A percentile compares a stretch with the other conserved stretches of the same genome.
These are phyloP conservation scores for Fusarium longipes DNA, from an alignment of 2,329 filamentous ascomycete genomes.

Conservation along the genomic window DNA sequence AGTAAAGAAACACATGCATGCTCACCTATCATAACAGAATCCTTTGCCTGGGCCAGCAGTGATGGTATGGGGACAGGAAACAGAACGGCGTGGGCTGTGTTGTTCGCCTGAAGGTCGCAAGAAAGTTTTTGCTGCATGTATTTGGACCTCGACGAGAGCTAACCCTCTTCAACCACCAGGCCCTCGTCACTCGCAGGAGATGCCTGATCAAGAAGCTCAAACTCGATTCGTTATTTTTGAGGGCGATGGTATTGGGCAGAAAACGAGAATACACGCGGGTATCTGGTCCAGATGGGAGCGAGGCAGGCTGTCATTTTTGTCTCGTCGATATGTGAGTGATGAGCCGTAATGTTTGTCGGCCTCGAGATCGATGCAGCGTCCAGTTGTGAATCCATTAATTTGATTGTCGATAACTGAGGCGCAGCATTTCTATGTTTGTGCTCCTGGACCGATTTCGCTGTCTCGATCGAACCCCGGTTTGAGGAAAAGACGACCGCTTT, in stretches of 20 bases:
- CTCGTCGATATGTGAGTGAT: constrained; percentile 8
- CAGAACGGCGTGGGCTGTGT: constrained; percentile 17
- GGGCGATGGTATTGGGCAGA: neutral
- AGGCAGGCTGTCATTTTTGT: constrained; percentile 19
- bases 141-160: constrained; percentile 7
- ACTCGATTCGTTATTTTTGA: constrained; percentile 1
- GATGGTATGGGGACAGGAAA: neutral
- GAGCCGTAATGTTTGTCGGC: neutral
- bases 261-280: neutral
- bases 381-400: constrained; percentile 18
- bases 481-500: constrained; percentile 11
- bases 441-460: constrained; percentile 35
- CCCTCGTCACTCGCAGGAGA: constrained; percentile 14
- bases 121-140: constrained; percentile 33
- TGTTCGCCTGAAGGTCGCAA: constrained; percentile 18
- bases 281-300: neutral
- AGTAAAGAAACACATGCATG: neutral
- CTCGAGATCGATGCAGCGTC: constrained; percentile 10
- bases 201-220: constrained; percentile 5
- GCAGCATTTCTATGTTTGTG: neutral
- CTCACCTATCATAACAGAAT: neutral
- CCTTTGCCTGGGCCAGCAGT: neutral
- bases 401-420: constrained; percentile 5
- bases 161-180: constrained; percentile 2
- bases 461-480: constrained; percentile 12